Evolutionary conservation across 2,329 filamentous ascomycete species (phyloP), one percentile per base, ranked within the genome.

Genomic region (Helotiales sp.): DNA sequence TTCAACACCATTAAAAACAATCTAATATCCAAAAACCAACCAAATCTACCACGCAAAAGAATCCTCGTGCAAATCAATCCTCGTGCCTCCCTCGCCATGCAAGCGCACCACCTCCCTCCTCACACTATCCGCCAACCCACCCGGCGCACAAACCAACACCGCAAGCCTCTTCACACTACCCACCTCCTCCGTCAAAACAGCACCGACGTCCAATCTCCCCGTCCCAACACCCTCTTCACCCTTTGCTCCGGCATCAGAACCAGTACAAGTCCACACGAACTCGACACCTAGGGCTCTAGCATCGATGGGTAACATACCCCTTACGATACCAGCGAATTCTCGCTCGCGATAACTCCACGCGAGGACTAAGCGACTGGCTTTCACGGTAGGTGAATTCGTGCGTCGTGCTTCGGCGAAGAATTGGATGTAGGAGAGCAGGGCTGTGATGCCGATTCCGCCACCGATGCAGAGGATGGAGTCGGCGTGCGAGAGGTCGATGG

Each of bases 371-470:
- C 50, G 20, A 34, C 13, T 49, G 13, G 55, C 32, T 37, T 63
- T 49, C 22, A 63, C 7, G 20, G 43, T 13, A 1, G 30, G 4
- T 6, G 61, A 54, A 1, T 10, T 1, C 1, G 43, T 7, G 7
- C 61, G 61, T 6, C 61, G 47, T 6, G 49, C 22, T 17, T 40
- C 47, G 49, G 55, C 45, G 61, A 66, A 58, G 40, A 17, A 22
- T 15, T 57, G 62, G 1, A 82, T 69, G 63, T 84, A 81, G 0
- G 81, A 79, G 0, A 83, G 69, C 0, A 82, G 77, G 0, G 81
- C 77, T 17, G 81, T 82, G 15, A 84, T 78, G 0, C 82, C 82
- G 55, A 80, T 83, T 0, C 82, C 82, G 0, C 82, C 82, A 0
- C 80, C 80, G 4, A 84, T 71, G 64, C 84, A 83, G 0, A 83